Evolutionary conservation across 371 early-diverging fungal species (phyloP).

Genomic region (Mucor racemosus): DNA sequence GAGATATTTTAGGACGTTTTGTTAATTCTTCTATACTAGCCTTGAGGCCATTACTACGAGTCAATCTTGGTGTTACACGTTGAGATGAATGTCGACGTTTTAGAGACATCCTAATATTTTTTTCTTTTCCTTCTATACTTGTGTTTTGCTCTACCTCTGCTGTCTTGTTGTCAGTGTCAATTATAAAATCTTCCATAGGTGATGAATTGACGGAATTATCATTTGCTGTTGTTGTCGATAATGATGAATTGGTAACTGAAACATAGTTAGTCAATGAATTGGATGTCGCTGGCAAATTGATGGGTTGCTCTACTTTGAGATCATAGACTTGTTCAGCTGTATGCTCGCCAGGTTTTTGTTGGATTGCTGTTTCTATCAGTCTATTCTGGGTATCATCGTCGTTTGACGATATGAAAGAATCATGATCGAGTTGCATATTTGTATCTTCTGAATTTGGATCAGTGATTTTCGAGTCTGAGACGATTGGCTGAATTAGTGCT

Average conservation of each 20-base stretch:
- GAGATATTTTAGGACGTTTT: conserved; percentile 18
- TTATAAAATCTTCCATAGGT: background rate
- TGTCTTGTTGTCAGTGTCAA: too few species aligned
- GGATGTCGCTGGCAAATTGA: background rate
- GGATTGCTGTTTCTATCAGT: background rate
- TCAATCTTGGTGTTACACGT: background rate
- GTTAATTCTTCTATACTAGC: conserved; percentile 19
- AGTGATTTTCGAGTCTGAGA: too few species aligned
- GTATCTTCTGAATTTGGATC: too few species aligned
- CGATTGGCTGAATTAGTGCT: too few species aligned
- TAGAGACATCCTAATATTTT: background rate
- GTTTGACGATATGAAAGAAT: too few species aligned
- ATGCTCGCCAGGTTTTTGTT: background rate
- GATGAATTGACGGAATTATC: background rate
- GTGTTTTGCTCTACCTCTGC: background rate
- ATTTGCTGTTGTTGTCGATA: background rate
- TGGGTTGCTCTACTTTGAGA: background rate
- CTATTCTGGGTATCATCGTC: too few species aligned
- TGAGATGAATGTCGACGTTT: background rate
- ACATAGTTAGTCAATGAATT: too few species aligned
- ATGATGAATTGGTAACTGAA: background rate
- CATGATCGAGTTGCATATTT: too few species aligned
- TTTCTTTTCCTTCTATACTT: background rate
- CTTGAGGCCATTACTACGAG: conserved; percentile 22
- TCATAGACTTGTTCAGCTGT: background rate